Base-by-base conservation (phyloP, 352 stramenopile genomes). In the Globisporangium sylvaticum region DNA sequence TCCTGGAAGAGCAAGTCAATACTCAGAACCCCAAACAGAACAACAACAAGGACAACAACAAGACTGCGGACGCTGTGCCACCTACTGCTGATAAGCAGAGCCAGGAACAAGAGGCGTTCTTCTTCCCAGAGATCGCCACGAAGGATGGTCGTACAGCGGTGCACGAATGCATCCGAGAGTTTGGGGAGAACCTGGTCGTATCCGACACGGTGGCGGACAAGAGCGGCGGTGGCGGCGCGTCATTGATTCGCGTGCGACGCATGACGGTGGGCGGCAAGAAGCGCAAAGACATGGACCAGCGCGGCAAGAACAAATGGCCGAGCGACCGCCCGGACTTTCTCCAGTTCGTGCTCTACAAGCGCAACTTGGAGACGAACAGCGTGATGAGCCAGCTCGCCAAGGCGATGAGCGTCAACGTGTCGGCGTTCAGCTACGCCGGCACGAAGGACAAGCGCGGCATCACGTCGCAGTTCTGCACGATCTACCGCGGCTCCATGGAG, bases 361-460 rank as follows among this genome's bases (percentile, higher is more conserved):
- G 97, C 68, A 99, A 99, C 77, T 92, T 94, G 63, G 97, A 98
- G 37, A 98, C 94, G 22, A 83, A 88, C 37, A 83, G 83, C 9
- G 83, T 94, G 55, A 81, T 95, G 67, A 83, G 84, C 62, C 87
- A 95, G 57, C 74, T 97, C 18, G 83, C 79, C 24, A 83, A 84
- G 29, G 75, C 87, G 62, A 66, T 96, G 48, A 87, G 90, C 57
- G 73, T 94, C 20, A 81, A 79, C 24, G 70, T 76, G 27, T 79
- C 83, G 44, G 66, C 86, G 1, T 95, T 98, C 58, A 89, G 84
- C 31, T 98, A 95, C 76, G 95, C 95, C 24, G 97, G 97, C 31
- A 97, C 93, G 70, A 99, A 99, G 74, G 97, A 99, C 75, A 98
- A 98, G 77, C 85, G 96, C 63, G 97, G 91, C 39, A 89, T 98